These are phyloP conservation scores for Irpex lacteus DNA, from an alignment of 1,284 basidiomycete species.

Conservation along the genomic window DNA sequence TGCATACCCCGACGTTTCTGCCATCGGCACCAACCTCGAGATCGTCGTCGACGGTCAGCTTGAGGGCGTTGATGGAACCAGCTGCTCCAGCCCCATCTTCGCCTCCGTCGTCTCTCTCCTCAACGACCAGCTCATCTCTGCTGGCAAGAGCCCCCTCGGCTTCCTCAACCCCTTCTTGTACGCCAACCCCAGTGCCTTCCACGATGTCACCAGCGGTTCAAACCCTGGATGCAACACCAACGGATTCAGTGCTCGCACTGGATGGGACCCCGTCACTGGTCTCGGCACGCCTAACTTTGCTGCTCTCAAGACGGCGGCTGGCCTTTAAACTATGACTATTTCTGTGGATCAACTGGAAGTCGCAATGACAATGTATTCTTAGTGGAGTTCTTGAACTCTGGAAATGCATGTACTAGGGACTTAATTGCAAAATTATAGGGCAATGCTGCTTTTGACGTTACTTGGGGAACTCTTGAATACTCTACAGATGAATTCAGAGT, in stretches of 20 bases:
- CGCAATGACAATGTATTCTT: neutral
- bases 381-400: neutral
- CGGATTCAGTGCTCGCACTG: conserved; percentile 43
- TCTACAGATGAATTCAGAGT: too few relatives aligned
- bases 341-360: neutral
- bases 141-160: conserved; percentile 43
- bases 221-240: conserved; percentile 24
- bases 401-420: neutral
- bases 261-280: conserved; percentile 54
- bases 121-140: conserved; percentile 53
- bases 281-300: conserved; percentile 27
- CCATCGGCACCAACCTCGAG: conserved; percentile 22
- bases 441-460: neutral
- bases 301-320: conserved; percentile 11
- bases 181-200: conserved; percentile 22
- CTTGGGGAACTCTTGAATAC: neutral
- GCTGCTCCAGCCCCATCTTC: conserved; percentile 35
- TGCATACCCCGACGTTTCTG: conserved; percentile 32
- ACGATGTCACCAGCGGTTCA: conserved; percentile 30
- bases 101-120: conserved; percentile 55
- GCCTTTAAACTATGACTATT: conserved; percentile 2
- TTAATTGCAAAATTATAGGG: neutral
- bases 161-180: conserved; percentile 65
- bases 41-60: conserved; percentile 23
- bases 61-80: conserved; percentile 43